Evolutionary conservation across 2,329 filamentous ascomycete genomes (phyloP), one percentile per base, ranked within the genome.

Genomic region (Helotiales sp.): DNA sequence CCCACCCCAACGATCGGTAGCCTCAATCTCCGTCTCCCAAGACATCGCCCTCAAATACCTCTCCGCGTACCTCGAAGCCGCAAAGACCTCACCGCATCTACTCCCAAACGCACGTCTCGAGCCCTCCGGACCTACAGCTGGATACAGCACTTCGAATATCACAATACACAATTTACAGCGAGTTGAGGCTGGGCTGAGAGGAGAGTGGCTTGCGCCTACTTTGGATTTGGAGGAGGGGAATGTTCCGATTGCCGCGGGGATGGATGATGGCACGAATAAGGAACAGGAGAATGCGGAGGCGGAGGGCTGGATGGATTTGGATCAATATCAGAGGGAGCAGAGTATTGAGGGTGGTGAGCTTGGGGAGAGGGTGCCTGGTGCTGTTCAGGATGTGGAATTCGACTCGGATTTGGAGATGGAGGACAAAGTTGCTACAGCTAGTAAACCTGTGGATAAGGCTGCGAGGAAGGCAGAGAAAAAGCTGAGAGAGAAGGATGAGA

Each of bases 401-500:
- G 77, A 80, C 69, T 81, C 81, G 58, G 79, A 79, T 58, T 83
- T 80, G 54, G 77, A 79, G 65, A 73, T 68, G 50, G 73, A 74
- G 49, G 74, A 76, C 81, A 72, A 81, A 81, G 59, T 11, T 26
- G 26, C 15, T 20, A 4, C 37, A 11, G 10, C 57, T 6, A 40
- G 57, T 78, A 83, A 75, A 78, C 77, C 65, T 20, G 72, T 75
- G 50, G 76, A 77, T 47, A 78, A 78, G 65, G 77, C 76, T 32
- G 75, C 78, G 34, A 77, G 79, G 69, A 80, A 79, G 57, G 72
- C 78, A 22, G 78, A 75, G 55, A 77, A 78, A 58, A 77, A 73
- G 57, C 69, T 81, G 58, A 83, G 85, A 69, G 85, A 84, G 75
- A 84, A 84, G 69, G 82, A 84, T 63, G 80, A 84, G 77, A 88